Conservation (phyloP, 1,284 basidiomycete species). For the Leccinum olivaceoglutinosum region DNA sequence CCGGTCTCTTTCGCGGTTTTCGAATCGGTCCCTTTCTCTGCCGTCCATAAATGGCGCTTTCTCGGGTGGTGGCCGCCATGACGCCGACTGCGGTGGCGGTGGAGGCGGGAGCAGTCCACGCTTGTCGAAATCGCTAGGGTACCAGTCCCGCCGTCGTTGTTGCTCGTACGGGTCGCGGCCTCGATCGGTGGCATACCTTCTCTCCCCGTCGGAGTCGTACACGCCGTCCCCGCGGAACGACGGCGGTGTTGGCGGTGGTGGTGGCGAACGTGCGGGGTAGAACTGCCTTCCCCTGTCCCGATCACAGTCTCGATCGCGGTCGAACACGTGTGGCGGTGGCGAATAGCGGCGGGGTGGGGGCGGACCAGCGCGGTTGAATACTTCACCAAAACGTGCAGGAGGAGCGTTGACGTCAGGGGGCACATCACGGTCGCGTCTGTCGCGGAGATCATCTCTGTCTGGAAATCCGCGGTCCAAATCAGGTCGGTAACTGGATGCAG, state of each 20-base stretch:
- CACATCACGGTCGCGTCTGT: constrained; percentile 33
- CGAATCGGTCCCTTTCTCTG: constrained; percentile 33
- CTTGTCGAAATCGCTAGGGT: constrained; percentile 33
- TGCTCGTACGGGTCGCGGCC: constrained; percentile 29
- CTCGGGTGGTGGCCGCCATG: constrained; percentile 25
- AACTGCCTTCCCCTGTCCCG: constrained; percentile 20
- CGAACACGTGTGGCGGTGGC: constrained; percentile 19
- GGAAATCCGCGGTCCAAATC: constrained; percentile 29
- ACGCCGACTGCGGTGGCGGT: constrained; percentile 6
- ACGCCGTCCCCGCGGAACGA: constrained; percentile 14
- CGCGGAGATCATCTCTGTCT: constrained; percentile 24
- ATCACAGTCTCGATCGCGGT: constrained; percentile 18
- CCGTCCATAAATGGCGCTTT: constrained; percentile 19
- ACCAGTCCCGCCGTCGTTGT: constrained; percentile 32
- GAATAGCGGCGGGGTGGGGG: constrained; percentile 23
- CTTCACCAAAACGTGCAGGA: constrained; percentile 27
- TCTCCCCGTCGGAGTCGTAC: constrained; percentile 23
- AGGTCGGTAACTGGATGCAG: constrained; percentile 28
- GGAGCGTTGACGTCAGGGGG: constrained; percentile 27
- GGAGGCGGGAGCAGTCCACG: constrained; percentile 10
- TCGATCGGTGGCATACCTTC: constrained; percentile 23
- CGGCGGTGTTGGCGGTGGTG: constrained; percentile 11
- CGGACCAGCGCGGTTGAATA: constrained; percentile 16
- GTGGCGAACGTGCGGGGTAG: constrained; percentile 24
- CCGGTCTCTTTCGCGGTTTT: constrained; percentile 27